Percentiles rank a stretch among this genome's conserved stretches.
Evolutionary conservation across 164 flowering plant species (phyloP).

Genomic region (Kalanchoe fedtschenkoi): DNA sequence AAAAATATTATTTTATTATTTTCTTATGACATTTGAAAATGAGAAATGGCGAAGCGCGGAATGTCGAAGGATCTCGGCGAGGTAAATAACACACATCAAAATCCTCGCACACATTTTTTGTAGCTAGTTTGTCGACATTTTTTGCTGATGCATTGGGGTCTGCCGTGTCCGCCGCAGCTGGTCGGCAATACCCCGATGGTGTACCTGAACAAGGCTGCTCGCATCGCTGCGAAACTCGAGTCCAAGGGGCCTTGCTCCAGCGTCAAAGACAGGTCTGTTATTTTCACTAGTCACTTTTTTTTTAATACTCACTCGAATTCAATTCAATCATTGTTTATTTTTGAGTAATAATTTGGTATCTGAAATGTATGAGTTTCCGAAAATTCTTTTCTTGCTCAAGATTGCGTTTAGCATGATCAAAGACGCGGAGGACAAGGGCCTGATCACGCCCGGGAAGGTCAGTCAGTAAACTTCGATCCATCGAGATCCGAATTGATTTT

Average conservation of each 20-base stretch:
- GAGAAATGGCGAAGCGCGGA: neutral
- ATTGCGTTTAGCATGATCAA: neutral
- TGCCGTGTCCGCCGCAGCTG: neutral
- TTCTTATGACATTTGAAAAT: too few species aligned
- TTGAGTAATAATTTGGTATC: too few species aligned
- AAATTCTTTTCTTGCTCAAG: too few species aligned
- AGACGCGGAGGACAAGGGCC: neutral
- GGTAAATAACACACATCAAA: neutral
- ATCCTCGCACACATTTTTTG: neutral
- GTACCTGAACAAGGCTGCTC: conserved; percentile 6
- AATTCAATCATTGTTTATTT: too few species aligned
- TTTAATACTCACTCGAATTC: too few species aligned
- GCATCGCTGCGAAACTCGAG: conserved; percentile 7
- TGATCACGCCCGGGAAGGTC: neutral
- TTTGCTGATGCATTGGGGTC: neutral
- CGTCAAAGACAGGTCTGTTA: conserved; percentile 3
- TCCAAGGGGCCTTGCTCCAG: conserved; percentile 3
- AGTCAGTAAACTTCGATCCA: neutral
- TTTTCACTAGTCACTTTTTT: too few species aligned
- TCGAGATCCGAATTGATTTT: neutral
- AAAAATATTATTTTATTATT: too few species aligned
- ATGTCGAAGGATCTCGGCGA: neutral
- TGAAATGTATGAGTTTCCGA: too few species aligned
- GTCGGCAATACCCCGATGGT: conserved; percentile 10
- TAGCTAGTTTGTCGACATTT: neutral